These are phyloP conservation scores for Populus trichocarpa DNA, from an alignment of 441 rosid genomes.

Conservation along the genomic window DNA sequence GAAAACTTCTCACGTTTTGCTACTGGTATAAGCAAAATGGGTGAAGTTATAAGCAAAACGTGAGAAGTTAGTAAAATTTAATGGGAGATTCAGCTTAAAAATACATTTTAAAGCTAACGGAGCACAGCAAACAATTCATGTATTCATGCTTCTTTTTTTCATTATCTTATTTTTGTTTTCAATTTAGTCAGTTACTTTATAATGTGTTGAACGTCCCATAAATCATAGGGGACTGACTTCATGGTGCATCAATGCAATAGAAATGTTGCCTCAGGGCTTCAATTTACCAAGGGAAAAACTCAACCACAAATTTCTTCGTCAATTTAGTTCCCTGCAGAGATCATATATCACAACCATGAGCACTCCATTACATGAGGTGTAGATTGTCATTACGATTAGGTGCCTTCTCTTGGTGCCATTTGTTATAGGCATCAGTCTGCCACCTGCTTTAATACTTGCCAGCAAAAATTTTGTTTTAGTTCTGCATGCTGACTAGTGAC, in stretches of 20 bases:
- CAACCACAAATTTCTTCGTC: background rate
- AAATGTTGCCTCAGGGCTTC: background rate
- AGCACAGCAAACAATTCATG: too few relatives aligned
- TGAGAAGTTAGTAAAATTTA: too few relatives aligned
- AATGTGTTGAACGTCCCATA: background rate
- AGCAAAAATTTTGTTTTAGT: background rate
- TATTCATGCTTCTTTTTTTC: too few relatives aligned
- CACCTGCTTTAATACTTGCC: background rate
- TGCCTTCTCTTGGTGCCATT: background rate
- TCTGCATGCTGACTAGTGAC: background rate
- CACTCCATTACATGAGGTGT: background rate
- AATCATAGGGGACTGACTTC: background rate
- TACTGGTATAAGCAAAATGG: too few relatives aligned
- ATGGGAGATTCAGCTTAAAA: too few relatives aligned
- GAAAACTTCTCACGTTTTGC: too few relatives aligned
- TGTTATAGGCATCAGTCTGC: conserved; percentile 2
- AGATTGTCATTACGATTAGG: conserved; percentile 1
- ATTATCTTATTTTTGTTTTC: background rate
- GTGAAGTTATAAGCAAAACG: too few relatives aligned
- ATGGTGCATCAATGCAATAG: background rate
- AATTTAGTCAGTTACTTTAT: background rate
- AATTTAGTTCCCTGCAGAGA: background rate
- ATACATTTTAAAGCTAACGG: too few relatives aligned
- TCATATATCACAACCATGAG: background rate
- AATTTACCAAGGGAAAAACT: background rate